Evolutionary conservation across 192 early-diverging fungal genomes (phyloP).

Genomic region (Spizellomyces punctatus): DNA sequence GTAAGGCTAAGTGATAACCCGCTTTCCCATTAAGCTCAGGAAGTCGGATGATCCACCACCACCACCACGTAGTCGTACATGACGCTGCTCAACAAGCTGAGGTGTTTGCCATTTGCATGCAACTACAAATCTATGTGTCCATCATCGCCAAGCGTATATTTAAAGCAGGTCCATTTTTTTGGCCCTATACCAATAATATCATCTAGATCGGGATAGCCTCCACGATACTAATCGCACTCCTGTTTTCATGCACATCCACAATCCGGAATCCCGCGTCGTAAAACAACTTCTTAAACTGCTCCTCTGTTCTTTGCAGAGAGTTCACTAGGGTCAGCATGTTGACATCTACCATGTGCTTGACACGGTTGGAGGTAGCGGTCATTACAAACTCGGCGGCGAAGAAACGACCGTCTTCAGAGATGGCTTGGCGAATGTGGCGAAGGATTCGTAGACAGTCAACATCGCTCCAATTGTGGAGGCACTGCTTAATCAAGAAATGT

Average conservation of each 20-base stretch:
- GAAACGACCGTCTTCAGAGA: background rate
- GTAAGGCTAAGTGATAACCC: no score
- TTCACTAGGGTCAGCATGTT: conserved; percentile 3
- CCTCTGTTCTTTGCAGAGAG: background rate
- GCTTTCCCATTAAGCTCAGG: no score
- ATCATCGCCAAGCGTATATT: no score
- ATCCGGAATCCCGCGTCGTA: conserved; percentile 5
- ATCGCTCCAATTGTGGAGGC: conserved; percentile 3
- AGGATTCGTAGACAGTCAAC: conserved; percentile 5
- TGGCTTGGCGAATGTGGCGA: conserved; percentile 1
- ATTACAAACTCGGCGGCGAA: conserved; percentile 11
- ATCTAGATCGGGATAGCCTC: conserved; percentile 4
- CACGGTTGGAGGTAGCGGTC: background rate
- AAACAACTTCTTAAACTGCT: background rate
- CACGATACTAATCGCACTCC: background rate
- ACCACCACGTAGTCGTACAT: no score
- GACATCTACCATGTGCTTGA: conserved; percentile 11
- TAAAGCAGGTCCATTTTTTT: no score
- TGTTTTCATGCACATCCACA: background rate
- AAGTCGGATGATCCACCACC: no score
- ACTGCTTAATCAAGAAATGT: conserved; percentile 1
- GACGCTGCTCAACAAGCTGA: no score
- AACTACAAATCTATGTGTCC: no score
- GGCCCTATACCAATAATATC: background rate
- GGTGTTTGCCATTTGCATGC: no score